A percentile compares a stretch with the other conserved stretches of the same genome.
phyloP scores from a whole-genome alignment of 2,329 filamentous ascomycete genomes.

The Hawksworthiomyces lignivorus region DNA sequence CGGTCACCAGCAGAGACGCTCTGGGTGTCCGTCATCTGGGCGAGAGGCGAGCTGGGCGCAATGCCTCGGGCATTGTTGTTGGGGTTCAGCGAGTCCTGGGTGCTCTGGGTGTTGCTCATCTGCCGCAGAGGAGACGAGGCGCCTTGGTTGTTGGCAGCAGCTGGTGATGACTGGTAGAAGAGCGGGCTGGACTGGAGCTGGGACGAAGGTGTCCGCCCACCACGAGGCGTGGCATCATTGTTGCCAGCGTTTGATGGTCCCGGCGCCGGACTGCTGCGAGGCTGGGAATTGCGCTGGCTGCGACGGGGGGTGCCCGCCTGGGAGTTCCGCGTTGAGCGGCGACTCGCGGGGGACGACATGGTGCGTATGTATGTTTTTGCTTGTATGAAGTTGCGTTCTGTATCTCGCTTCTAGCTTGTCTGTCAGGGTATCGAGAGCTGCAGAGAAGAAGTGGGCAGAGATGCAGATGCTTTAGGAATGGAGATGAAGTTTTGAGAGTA shows the following conservation, averaged over 20 bases:
- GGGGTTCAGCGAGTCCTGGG: conserved; percentile 17
- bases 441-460: no score
- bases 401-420: no score
- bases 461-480: no score
- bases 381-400: no score
- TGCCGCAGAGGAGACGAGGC: conserved; percentile 48
- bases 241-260: conserved; percentile 13
- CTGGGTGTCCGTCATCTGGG: conserved; percentile 52
- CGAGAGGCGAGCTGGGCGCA: conserved; percentile 51
- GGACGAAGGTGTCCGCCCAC: conserved; percentile 29
- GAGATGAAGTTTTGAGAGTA: no score
- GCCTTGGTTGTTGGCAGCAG: conserved; percentile 4
- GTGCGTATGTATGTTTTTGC: no score
- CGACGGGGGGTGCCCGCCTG: conserved; percentile 41
- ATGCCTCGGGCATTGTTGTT: conserved; percentile 20
- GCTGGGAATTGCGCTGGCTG: conserved; percentile 22
- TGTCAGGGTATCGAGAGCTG: no score
- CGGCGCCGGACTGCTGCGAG: conserved; percentile 25
- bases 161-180: conserved; percentile 54
- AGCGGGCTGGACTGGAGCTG: conserved; percentile 70
- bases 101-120: conserved; percentile 50
- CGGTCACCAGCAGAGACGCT: conserved; percentile 49
- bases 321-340: conserved; percentile 47
- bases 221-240: conserved; percentile 33
- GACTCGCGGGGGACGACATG: conserved; percentile 53